Evolutionary conservation across 2,329 filamentous ascomycete genomes (phyloP).

Genomic region (Stylonectria norvegica): DNA sequence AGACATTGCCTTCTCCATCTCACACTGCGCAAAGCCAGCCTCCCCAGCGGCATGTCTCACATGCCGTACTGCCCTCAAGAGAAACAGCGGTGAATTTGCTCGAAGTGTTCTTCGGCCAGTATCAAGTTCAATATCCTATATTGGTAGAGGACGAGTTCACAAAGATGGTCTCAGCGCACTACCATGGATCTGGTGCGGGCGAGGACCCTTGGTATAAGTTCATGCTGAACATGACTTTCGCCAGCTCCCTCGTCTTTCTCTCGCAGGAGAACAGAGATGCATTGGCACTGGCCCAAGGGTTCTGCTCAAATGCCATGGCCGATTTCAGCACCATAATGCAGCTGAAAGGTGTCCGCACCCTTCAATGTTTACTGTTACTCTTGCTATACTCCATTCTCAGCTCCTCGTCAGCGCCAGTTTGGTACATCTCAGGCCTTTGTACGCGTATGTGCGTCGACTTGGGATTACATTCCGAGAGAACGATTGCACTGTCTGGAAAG

Average conservation of each 20-base stretch:
- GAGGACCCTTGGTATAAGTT: constrained; percentile 15
- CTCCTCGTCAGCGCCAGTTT: constrained; percentile 18
- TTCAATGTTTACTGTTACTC: constrained; percentile 21
- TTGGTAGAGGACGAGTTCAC: constrained; percentile 16
- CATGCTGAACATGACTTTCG: constrained; percentile 21
- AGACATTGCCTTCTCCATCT: constrained; percentile 2
- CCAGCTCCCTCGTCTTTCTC: constrained; percentile 14
- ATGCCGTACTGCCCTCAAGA: constrained; percentile 9
- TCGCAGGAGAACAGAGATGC: constrained; percentile 20
- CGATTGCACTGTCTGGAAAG: constrained; percentile 5
- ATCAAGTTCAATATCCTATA: constrained; percentile 23
- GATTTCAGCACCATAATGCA: constrained; percentile 19
- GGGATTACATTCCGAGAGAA: constrained; percentile 20
- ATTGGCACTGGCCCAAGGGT: constrained; percentile 13
- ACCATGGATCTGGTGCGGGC: constrained; percentile 1
- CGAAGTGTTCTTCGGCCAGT: constrained; percentile 21
- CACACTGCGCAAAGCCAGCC: constrained; percentile 3
- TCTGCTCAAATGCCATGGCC: constrained; percentile 15
- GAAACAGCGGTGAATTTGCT: constrained; percentile 17
- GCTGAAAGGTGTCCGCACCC: constrained; percentile 14
- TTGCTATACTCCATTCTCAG: constrained; percentile 19
- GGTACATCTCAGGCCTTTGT: constrained; percentile 24
- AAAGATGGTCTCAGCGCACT: constrained; percentile 3
- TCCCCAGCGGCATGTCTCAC: not conserved
- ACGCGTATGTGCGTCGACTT: constrained; percentile 24